A percentile compares a stretch with the other conserved stretches of the same genome.
phyloP scores from a whole-genome alignment of 148 eudicot genomes.

The Cornus controversa region DNA sequence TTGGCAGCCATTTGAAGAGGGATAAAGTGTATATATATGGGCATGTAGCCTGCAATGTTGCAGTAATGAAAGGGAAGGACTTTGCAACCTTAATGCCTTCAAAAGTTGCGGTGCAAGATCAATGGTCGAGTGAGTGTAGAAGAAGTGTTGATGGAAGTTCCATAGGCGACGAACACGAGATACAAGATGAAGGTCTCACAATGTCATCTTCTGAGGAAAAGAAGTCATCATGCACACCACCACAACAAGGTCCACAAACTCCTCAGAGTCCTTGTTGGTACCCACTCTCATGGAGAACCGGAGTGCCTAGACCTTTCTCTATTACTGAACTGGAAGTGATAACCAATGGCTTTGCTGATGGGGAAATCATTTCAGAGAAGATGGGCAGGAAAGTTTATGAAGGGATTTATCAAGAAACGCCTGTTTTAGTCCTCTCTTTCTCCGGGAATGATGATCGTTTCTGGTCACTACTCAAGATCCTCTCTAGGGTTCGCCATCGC shows the following conservation, averaged over 20 bases:
- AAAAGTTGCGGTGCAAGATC: constrained; percentile 1
- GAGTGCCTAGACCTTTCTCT: constrained; percentile 18
- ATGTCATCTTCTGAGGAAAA: neutral
- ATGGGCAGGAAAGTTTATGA: neutral
- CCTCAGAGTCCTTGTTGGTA: constrained; percentile 16
- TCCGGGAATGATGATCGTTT: constrained; percentile 7
- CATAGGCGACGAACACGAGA: neutral
- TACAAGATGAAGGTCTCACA: neutral
- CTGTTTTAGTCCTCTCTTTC: constrained; percentile 8
- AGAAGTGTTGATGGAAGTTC: neutral
- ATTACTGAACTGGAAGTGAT: constrained; percentile 12
- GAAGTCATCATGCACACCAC: neutral
- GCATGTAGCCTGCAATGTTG: constrained; percentile 24
- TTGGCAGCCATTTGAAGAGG: constrained; percentile 20
- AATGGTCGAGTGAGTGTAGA: neutral
- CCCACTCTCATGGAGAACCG: constrained; percentile 19
- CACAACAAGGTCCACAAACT: constrained; percentile 4
- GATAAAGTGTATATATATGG: constrained; percentile 17
- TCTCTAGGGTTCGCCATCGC: constrained; percentile 20
- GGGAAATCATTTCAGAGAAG: neutral
- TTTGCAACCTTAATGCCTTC: constrained; percentile 15
- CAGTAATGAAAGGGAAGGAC: constrained; percentile 20
- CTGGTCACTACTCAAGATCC: constrained; percentile 17
- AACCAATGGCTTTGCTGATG: constrained; percentile 16
- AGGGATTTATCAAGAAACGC: constrained; percentile 16